Base-by-base conservation (phyloP, 345 rosid species). In the Cardiospermum halicacabum region DNA sequence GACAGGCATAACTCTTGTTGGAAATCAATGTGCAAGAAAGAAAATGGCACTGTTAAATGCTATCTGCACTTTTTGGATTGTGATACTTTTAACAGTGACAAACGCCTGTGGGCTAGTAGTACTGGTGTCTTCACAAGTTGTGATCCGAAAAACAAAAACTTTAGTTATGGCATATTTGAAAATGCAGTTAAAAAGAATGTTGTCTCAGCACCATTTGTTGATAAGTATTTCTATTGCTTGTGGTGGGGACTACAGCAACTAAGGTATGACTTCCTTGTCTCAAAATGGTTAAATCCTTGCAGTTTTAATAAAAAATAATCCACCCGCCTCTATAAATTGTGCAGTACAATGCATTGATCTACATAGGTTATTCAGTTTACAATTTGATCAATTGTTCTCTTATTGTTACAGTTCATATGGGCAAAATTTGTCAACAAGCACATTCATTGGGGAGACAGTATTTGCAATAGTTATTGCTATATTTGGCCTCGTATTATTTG, bases 221-320 rank as follows among this genome's bases (percentile, higher is more conserved):
- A 78, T 72, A 93, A 88, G 64, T 93, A 90, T 72, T 79, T 85
- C 70, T 93, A 85, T 67, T 93, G 96, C 74, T 74, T 93, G 56
- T 93, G 97, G 98, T 93, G 91, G 87, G 98, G 97, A 13, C 72
- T 93, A 43, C 98, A 90, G 82, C 88, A 90, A 60, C 74, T 93
- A 69, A 93, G 97, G 98, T 87, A 81, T 54, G 64, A 64, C 51
- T 67, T 60, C 4, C 15, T 68, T 56, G 62, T 53, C 10, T 40
- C 10, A 18, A 31, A 25, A 10, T 57, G 19, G 42, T 15, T 48
- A 22, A 43, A 37, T 18, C 2, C 5, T 69, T 30, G 7, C 26
- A 15, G 26, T 19, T 58, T 36, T 25, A 22, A n/a, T 21, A 51
- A 51, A 51, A 51, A n/a, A 28, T 58, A 22, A 58, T 21, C 18